Base-by-base conservation (phyloP, 352 stramenopile genomes). In the Phytophthora vignae region DNA sequence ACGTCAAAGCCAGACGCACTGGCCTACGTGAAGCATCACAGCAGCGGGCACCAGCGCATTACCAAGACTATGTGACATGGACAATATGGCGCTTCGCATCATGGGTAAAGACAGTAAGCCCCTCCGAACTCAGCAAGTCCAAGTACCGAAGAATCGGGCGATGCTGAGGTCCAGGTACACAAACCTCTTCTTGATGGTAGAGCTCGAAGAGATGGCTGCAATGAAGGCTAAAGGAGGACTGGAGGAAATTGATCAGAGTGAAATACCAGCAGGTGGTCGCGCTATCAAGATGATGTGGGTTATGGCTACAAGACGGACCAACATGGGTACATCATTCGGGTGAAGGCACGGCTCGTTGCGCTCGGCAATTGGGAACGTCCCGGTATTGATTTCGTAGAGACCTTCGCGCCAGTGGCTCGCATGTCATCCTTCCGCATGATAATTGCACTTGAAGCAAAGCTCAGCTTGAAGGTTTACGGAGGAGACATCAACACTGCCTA, bases 241-340 rank as follows among this genome's bases (percentile, higher is more conserved):
- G 1, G 49, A 54, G 14, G 22, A 67, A 46, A 59, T 67, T 54
- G 19, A 38, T 4, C 2, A 46, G 12, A 15, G 2, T 2, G 36
- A 60, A 1, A 55, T 60, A 14, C 60, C 50, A 40, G 21, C 0
- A 14, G 33, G 21, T 1, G 49, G 6, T 6, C 33, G 40, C 4
- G 36, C 60, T 4, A 60, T 67, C n/a, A 53, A 29, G 4, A 55
- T 12, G 2, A 60, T 60, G 60, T 60, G 60, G 60, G 60, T 67
- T 60, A 57, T 11, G 49, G 19, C 2, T 8, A 33, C 14, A 60
- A 67, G 21, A 55, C 49, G 14, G 60, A 67, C 12, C 60, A 60
- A 2, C 42, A 48, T 11, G 62, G 42, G 2, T 59, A 58, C 14
- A 27, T 63, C 3, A 69, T 63, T 15, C n/a, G 54, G 0, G 4